These are phyloP conservation scores for Leccinum pseudoinsigne DNA, from an alignment of 1,284 basidiomycete genomes.

Conservation along the genomic window DNA sequence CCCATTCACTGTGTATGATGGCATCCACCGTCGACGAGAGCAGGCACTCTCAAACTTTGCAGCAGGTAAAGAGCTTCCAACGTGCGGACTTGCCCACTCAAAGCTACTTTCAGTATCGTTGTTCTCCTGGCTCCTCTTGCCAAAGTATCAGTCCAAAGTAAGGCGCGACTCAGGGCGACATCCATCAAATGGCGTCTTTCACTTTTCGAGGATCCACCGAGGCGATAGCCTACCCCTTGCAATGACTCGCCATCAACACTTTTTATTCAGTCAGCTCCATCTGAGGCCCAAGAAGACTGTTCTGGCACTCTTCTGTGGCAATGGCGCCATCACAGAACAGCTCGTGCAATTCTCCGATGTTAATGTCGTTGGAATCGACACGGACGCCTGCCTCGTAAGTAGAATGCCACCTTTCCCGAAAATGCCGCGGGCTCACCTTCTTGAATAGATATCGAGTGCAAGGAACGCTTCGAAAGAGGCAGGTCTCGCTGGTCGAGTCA, in stretches of 20 bases:
- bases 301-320: constrained; percentile 16
- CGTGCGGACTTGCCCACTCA: background rate
- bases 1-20: background rate
- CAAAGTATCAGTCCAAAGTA: background rate
- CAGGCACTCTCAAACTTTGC: constrained; percentile 3
- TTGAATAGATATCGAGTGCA: constrained; percentile 9
- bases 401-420: background rate
- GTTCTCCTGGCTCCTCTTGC: background rate
- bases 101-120: background rate
- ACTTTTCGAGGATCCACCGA: constrained; percentile 14
- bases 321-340: constrained; percentile 7
- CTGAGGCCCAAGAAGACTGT: constrained; percentile 14
- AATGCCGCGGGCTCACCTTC: background rate
- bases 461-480: constrained; percentile 5
- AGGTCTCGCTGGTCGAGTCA: constrained; percentile 6
- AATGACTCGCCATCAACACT: constrained; percentile 17
- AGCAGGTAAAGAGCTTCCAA: background rate
- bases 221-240: constrained; percentile 12
- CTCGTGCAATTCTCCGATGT: constrained; percentile 16
- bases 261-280: constrained; percentile 13
- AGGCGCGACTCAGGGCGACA: constrained; percentile 32
- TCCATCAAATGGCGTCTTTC: constrained; percentile 6
- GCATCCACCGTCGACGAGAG: background rate
- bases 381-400: constrained; percentile 10
- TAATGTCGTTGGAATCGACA: constrained; percentile 15